Evolutionary conservation across 345 rosid species (phyloP).

Genomic region (Excoecaria cochinchinensis): DNA sequence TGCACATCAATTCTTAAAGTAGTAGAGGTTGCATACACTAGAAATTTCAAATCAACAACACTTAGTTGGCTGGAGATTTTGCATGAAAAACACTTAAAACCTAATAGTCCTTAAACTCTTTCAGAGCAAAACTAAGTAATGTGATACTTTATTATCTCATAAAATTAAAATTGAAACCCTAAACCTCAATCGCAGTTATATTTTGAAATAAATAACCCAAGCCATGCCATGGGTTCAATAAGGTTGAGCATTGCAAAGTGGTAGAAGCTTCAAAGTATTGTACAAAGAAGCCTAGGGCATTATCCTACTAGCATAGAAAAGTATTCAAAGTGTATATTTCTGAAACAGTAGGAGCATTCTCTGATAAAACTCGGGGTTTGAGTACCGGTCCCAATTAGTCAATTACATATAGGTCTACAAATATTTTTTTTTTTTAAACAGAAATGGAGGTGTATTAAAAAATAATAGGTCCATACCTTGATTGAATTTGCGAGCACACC

Average conservation of each 20-base stretch:
- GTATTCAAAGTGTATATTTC: neutral
- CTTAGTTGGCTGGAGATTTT: neutral
- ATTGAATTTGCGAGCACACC: conserved; percentile 94
- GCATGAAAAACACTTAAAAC: neutral
- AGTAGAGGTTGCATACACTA: neutral
- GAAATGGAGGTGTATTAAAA: neutral
- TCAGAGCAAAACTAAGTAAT: neutral
- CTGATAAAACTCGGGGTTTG: too few relatives aligned
- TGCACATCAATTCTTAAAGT: neutral
- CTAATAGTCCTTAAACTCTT: neutral
- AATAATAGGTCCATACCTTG: conserved; percentile 51
- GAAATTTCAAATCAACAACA: neutral
- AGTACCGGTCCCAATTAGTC: too few relatives aligned
- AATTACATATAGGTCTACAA: too few relatives aligned
- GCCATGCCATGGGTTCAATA: neutral
- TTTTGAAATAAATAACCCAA: neutral
- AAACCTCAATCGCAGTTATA: neutral
- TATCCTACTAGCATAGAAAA: neutral
- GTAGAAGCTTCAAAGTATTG: neutral
- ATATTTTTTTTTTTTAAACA: too few relatives aligned
- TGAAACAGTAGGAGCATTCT: neutral
- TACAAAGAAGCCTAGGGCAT: neutral
- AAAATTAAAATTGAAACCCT: neutral
- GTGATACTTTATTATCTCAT: neutral
- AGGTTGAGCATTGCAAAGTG: neutral